Evolutionary conservation across 495 filamentous ascomycete species (phyloP).

Genomic region (Letharia lupina): DNA sequence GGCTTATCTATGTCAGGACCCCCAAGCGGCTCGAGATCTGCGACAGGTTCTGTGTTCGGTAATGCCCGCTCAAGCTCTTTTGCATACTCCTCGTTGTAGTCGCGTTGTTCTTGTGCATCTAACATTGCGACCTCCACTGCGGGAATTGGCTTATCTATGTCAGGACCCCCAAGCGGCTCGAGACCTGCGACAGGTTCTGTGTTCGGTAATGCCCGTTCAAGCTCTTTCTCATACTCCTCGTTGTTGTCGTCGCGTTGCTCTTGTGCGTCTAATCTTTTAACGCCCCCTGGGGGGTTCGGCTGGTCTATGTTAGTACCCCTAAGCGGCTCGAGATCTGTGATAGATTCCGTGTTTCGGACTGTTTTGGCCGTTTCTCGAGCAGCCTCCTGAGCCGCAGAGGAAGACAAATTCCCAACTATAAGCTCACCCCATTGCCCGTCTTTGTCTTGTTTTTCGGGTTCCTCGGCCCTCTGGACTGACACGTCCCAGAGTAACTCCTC

Average conservation of each 20-base stretch:
- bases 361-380: background rate
- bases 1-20: background rate
- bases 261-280: constrained; percentile 3
- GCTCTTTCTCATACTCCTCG: constrained; percentile 15
- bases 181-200: background rate
- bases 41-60: background rate
- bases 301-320: background rate
- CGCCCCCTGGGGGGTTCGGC: background rate
- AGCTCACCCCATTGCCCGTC: background rate
- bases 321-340: background rate
- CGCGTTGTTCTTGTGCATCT: constrained; percentile 8
- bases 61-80: constrained; percentile 15
- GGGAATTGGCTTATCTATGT: background rate
- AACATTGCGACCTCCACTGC: constrained; percentile 5
- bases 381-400: background rate
- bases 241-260: constrained; percentile 7
- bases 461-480: background rate
- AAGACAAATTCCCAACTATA: background rate
- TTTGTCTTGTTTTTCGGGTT: background rate
- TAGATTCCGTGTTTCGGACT: background rate
- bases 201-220: constrained; percentile 1
- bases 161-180: background rate
- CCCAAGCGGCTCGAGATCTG: background rate
- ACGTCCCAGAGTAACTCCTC: background rate
- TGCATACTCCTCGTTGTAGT: constrained; percentile 11